These are phyloP conservation scores for Colletotrichum gloeosporioides DNA, from an alignment of 2,329 filamentous ascomycete genomes.

Conservation along the genomic window DNA sequence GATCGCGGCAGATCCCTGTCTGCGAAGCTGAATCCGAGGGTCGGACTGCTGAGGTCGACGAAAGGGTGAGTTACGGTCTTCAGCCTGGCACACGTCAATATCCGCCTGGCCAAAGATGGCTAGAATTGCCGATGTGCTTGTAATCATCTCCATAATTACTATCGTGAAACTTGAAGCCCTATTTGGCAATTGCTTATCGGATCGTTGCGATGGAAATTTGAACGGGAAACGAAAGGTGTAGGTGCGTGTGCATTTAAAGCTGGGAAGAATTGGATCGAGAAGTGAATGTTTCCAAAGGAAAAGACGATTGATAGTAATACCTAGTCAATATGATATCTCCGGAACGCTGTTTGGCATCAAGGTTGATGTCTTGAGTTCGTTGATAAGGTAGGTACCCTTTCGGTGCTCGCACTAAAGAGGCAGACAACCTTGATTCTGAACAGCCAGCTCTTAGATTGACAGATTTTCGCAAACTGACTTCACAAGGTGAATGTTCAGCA, in stretches of 20 bases:
- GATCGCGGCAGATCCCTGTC: neutral
- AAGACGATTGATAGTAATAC: neutral
- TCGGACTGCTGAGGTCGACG: neutral
- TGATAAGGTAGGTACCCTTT: neutral
- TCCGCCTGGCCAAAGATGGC: neutral
- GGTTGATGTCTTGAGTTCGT: neutral
- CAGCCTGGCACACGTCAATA: neutral
- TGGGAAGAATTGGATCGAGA: no score
- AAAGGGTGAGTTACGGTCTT: neutral
- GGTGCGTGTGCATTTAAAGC: no score
- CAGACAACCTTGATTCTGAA: neutral
- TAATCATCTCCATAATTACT: neutral
- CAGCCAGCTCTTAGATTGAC: no score
- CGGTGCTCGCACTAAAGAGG: neutral
- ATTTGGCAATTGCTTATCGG: no score
- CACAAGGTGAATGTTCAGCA: neutral
- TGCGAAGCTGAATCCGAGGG: neutral
- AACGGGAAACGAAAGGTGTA: no score
- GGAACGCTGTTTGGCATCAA: neutral
- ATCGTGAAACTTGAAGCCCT: neutral
- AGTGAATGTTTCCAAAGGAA: no score
- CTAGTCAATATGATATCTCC: fast-evolving
- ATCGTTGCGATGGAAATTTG: no score
- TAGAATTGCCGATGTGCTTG: neutral
- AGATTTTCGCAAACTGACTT: neutral